Evolutionary conservation across 768 basidiomycete genomes (phyloP).

Genomic region (Leccinum arenicola): DNA sequence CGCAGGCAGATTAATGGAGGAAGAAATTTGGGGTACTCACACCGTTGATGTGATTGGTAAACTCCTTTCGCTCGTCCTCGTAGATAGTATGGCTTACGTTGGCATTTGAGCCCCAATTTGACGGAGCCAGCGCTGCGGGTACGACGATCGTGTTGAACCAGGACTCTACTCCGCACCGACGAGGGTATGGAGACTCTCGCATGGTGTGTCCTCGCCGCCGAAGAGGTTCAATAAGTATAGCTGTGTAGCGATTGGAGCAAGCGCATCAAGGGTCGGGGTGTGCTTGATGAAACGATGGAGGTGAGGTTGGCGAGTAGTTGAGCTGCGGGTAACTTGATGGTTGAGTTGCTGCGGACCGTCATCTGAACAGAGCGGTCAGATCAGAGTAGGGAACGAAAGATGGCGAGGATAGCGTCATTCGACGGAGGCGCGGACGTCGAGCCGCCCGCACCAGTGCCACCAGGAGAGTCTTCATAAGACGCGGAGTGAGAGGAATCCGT

Average conservation of each 20-base stretch:
- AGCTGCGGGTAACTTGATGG: too few species aligned
- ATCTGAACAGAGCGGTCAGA: too few species aligned
- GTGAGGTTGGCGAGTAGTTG: conserved; percentile 54
- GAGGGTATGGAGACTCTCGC: conserved; percentile 92
- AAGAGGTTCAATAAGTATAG: conserved; percentile 92
- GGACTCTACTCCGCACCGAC: conserved; percentile 95
- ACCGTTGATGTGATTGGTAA: conserved; percentile 97
- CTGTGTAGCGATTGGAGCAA: conserved; percentile 75
- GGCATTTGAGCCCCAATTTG: conserved; percentile 78
- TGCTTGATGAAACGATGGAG: conserved; percentile 96
- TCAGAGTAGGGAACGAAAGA: too few species aligned
- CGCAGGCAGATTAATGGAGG: conserved; percentile 28
- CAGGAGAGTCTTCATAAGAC: too few species aligned
- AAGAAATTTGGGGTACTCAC: conserved; percentile 45
- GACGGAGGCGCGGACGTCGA: too few species aligned
- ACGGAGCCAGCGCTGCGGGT: conserved; percentile 72
- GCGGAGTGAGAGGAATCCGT: too few species aligned
- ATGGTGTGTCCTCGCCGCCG: conserved; percentile 85
- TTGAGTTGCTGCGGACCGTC: too few species aligned
- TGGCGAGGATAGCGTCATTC: too few species aligned
- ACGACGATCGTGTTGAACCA: conserved; percentile 98
- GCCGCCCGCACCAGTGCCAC: too few species aligned
- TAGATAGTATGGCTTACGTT: conserved; percentile 97
- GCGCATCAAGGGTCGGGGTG: conserved; percentile 75
- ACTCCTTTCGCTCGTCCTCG: conserved; percentile 92